phyloP scores from a whole-genome alignment of 345 rosid species.

The Syzygium jambos region DNA sequence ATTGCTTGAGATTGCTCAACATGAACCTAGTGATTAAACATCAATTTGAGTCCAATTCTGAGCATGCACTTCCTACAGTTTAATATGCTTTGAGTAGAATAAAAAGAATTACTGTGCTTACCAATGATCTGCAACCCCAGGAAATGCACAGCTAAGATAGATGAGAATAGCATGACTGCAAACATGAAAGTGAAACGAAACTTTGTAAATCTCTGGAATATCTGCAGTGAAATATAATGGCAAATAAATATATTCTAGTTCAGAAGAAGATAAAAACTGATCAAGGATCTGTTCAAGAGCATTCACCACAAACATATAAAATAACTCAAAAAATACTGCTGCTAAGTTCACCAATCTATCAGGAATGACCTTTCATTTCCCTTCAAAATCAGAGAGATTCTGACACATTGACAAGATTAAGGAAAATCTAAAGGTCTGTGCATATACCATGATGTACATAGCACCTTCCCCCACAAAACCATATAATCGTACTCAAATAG shows the following conservation, averaged over 20 bases:
- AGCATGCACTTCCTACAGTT: not conserved
- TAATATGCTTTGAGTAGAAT: not conserved
- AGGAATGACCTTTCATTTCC: not conserved
- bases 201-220: not conserved
- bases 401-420: not conserved
- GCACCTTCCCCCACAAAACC: not conserved
- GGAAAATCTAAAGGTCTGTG: not conserved
- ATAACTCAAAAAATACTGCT: not conserved
- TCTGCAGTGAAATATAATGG: not conserved
- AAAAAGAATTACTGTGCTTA: slow-evolving; percentile 13
- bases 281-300: not conserved
- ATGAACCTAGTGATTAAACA: not conserved
- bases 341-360: not conserved
- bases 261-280: not conserved
- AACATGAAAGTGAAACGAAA: slow-evolving; percentile 1
- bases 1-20: not conserved
- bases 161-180: slow-evolving; percentile 83
- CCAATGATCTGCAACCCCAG: slow-evolving; percentile 88
- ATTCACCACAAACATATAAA: not conserved
- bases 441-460: not conserved
- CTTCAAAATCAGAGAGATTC: not conserved
- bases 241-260: not conserved
- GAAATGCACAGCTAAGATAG: slow-evolving; percentile 64
- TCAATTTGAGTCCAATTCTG: not conserved
- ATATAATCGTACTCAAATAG: not conserved